Percentiles rank a stretch among this genome's conserved stretches.
Evolutionary conservation across 495 filamentous ascomycete genomes (phyloP).

Genomic region (Gamarada debralockiae): DNA sequence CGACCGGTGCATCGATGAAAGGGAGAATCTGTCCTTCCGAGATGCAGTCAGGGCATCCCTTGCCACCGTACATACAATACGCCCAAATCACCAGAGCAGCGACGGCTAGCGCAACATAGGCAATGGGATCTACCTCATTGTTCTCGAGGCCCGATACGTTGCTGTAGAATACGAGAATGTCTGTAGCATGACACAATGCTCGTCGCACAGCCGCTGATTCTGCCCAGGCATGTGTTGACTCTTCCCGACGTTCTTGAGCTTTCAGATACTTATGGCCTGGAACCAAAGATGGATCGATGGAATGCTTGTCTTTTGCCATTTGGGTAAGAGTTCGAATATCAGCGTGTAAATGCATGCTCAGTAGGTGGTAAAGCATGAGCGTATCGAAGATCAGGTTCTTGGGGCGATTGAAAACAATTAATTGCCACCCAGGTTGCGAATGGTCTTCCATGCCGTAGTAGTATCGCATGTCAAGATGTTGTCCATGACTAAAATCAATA

Average conservation of each 20-base stretch:
- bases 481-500: conserved; percentile 9
- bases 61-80: conserved; percentile 6
- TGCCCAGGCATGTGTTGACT: conserved; percentile 2
- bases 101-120: conserved; percentile 8
- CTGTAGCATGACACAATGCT: conserved; percentile 10
- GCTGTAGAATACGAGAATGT: conserved; percentile 10
- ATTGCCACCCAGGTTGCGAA: conserved; percentile 10
- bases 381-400: conserved; percentile 17
- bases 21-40: neutral
- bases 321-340: conserved; percentile 17
- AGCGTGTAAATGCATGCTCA: conserved; percentile 23
- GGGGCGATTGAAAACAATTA: conserved; percentile 5
- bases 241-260: conserved; percentile 2
- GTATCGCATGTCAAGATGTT: conserved; percentile 1
- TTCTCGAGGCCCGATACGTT: neutral
- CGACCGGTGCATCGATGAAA: neutral
- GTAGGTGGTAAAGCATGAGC: conserved; percentile 21
- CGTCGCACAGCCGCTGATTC: conserved; percentile 3
- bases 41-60: conserved; percentile 5
- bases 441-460: conserved; percentile 22
- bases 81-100: conserved; percentile 16
- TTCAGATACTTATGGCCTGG: neutral
- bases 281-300: neutral
- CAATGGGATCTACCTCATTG: conserved; percentile 13
- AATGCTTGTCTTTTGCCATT: conserved; percentile 12